A percentile compares a stretch with the other conserved stretches of the same genome.
Conservation (phyloP, 2,329 filamentous ascomycete genomes). For the Neofusicoccum ribis region DNA sequence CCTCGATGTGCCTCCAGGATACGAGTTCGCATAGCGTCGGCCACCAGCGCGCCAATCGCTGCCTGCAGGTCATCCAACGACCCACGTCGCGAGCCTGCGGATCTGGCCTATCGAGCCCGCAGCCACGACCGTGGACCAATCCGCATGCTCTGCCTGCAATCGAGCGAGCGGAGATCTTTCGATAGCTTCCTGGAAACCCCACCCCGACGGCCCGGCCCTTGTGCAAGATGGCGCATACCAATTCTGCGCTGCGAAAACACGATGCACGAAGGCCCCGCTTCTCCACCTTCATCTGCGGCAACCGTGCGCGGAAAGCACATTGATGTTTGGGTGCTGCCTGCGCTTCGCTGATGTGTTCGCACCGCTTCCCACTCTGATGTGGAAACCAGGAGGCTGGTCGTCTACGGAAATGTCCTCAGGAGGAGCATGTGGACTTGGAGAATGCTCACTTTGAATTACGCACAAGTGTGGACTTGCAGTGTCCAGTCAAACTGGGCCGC, state of each 20-base stretch:
- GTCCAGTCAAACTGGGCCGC: no score
- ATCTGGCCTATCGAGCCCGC: not conserved
- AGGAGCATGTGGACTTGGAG: no score
- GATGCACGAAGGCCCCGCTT: not conserved
- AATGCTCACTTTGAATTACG: no score
- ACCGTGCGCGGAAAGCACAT: not conserved
- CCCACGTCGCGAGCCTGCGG: not conserved
- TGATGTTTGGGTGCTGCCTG: no score
- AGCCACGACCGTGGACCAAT: not conserved
- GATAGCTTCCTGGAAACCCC: not conserved
- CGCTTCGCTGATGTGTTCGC: no score
- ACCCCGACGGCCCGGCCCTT: constrained; percentile 1
- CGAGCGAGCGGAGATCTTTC: not conserved
- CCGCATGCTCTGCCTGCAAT: not conserved
- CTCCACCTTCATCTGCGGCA: not conserved
- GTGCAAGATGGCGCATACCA: not conserved
- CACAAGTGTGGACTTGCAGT: no score
- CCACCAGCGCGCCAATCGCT: not conserved
- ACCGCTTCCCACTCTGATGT: no score
- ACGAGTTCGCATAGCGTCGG: not conserved
- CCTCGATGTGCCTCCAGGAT: not conserved
- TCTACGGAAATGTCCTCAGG: no score
- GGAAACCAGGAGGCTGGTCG: no score
- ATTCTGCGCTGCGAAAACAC: not conserved
- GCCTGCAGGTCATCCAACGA: not conserved